Conservation (phyloP, 75 land plant species). For the Ceratopteris richardii region DNA sequence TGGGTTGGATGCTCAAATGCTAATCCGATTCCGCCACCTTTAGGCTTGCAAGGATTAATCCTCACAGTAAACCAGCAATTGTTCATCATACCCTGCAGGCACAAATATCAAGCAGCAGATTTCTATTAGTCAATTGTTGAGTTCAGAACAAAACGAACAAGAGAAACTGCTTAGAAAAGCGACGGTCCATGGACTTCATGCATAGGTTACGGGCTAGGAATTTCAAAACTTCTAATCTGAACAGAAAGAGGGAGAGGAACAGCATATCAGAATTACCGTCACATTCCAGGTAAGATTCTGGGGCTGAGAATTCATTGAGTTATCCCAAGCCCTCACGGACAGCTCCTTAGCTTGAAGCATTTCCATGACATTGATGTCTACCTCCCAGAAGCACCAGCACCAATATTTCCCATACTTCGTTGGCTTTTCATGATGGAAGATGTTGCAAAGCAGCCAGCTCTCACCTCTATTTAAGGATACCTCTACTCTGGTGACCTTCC, state of each 20-base stretch:
- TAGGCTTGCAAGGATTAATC: constrained; percentile 60
- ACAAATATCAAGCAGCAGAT: too few species aligned
- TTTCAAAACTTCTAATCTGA: too few species aligned
- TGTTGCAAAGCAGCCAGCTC: constrained; percentile 52
- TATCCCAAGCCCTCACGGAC: constrained; percentile 95
- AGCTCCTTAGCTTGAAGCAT: constrained; percentile 73
- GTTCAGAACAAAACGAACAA: not conserved
- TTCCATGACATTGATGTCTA: constrained; percentile 66
- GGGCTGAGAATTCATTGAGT: constrained; percentile 84
- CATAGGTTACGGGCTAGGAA: too few species aligned
- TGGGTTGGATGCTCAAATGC: constrained; percentile 83
- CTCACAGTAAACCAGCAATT: constrained; percentile 95
- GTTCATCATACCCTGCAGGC: constrained; percentile 99
- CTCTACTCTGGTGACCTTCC: constrained; percentile 88
- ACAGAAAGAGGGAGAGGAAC: not conserved
- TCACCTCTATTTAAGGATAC: constrained; percentile 74
- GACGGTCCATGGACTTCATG: too few species aligned
- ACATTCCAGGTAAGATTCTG: constrained; percentile 85
- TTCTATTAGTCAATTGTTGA: too few species aligned
- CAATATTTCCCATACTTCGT: constrained; percentile 84
- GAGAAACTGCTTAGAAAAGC: too few species aligned
- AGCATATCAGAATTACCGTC: constrained; percentile 43
- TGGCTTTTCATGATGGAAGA: constrained; percentile 72
- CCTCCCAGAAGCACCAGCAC: constrained; percentile 98
- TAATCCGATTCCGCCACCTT: constrained; percentile 57